Conservation (phyloP, 331 rosid genomes). For the Rosa hybrid region DNA sequence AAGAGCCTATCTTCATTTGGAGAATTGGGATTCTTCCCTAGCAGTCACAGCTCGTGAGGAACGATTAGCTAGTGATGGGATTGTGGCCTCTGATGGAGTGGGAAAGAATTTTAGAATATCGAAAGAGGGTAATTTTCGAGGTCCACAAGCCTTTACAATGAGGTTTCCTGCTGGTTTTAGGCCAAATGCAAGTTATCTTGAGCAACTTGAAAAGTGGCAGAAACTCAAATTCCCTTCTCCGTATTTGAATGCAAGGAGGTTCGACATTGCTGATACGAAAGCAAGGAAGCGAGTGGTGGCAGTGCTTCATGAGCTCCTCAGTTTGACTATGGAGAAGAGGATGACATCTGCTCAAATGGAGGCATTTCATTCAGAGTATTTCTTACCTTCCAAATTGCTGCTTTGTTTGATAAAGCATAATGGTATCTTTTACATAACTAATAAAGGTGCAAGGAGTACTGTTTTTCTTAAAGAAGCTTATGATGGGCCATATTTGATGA, state of each 20-base stretch:
- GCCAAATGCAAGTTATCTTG: slow-evolving; percentile 73
- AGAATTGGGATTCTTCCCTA: slow-evolving; percentile 82
- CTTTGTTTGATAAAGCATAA: slow-evolving; percentile 85
- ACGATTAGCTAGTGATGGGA: slow-evolving; percentile 46
- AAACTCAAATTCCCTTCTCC: slow-evolving; percentile 92
- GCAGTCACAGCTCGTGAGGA: slow-evolving; percentile 68
- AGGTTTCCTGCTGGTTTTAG: slow-evolving; percentile 79
- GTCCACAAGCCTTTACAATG: slow-evolving; percentile 68
- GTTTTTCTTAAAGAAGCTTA: slow-evolving; percentile 86
- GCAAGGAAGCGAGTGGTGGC: slow-evolving; percentile 71
- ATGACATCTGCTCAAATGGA: slow-evolving; percentile 78
- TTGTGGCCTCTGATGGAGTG: slow-evolving; percentile 29
- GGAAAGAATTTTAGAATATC: slow-evolving; percentile 62
- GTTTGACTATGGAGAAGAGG: slow-evolving; percentile 79
- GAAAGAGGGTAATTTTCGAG: slow-evolving; percentile 69
- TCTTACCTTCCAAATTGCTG: slow-evolving; percentile 67
- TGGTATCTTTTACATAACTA: slow-evolving; percentile 86
- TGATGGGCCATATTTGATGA: slow-evolving; percentile 56
- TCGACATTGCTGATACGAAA: slow-evolving; percentile 62
- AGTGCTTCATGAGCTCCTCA: slow-evolving; percentile 82
- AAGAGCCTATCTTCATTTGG: slow-evolving; percentile 55
- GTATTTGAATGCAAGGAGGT: slow-evolving; percentile 80
- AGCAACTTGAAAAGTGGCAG: slow-evolving; percentile 85
- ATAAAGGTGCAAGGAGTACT: slow-evolving; percentile 83
- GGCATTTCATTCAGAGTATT: slow-evolving; percentile 70